Evolutionary conservation across 2,329 filamentous ascomycete species (phyloP).

Genomic region (Pezicula carpinea): DNA sequence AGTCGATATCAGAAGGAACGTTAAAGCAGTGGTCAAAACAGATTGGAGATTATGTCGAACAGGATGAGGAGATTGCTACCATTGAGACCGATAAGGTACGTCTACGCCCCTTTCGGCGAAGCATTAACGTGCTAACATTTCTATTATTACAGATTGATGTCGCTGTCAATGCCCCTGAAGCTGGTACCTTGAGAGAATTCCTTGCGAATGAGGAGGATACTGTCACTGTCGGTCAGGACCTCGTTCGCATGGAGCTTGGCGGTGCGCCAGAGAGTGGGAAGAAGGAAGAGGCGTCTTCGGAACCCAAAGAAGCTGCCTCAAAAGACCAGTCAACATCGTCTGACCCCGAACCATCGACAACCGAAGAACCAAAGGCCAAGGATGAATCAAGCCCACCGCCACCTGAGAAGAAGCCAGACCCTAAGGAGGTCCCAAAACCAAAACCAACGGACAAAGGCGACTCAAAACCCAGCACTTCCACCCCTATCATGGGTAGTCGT

Average conservation of each 20-base stretch:
- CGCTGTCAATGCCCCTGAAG: constrained; percentile 87
- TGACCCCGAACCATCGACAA: constrained; percentile 28
- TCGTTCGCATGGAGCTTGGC: constrained; percentile 81
- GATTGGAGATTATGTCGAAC: constrained; percentile 89
- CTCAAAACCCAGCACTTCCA: constrained; percentile 28
- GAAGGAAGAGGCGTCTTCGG: constrained; percentile 43
- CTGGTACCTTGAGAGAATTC: constrained; percentile 88
- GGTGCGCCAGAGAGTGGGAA: constrained; percentile 53
- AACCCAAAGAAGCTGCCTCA: constrained; percentile 56
- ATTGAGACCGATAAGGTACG: constrained; percentile 97
- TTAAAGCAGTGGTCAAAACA: constrained; percentile 92
- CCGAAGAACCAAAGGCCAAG: constrained; percentile 37
- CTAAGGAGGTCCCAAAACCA: constrained; percentile 33
- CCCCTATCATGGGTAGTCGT: constrained; percentile 59
- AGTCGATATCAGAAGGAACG: constrained; percentile 97
- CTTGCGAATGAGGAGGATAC: constrained; percentile 92
- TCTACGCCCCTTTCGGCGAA: constrained; percentile 8
- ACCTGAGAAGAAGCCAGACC: constrained; percentile 36
- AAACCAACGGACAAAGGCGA: constrained; percentile 32
- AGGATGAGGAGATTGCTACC: constrained; percentile 95
- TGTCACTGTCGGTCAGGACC: constrained; percentile 87
- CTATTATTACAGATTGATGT: constrained; percentile 74
- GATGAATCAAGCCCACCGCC: constrained; percentile 34
- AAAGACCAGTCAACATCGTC: constrained; percentile 53
- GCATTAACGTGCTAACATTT: constrained; percentile 1